Evolutionary conservation across 495 filamentous ascomycete species (phyloP), one percentile per base, ranked within the genome.

Genomic region (Penicillium bovifimosum): DNA sequence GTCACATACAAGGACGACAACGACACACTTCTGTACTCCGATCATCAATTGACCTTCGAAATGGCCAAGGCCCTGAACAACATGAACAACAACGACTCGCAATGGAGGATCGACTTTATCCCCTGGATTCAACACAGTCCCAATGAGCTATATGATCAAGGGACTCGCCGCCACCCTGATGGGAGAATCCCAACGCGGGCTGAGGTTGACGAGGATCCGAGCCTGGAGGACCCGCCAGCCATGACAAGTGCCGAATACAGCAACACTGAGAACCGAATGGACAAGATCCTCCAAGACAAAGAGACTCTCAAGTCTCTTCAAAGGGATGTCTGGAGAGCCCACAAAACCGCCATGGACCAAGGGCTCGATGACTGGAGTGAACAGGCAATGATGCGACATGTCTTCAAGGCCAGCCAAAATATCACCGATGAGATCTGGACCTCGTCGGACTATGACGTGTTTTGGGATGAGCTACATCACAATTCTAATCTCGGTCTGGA

Each of bases 21-120:
- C 47, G 71, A 79, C 65, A 75, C 71, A 6, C 60, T 79, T 26
- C 63, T 73, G 39, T 75, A 78, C 45, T 67, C 69, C 7, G 79
- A 82, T 59, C 79, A 83, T 59, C 72, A 76, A 53, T 65, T 83
- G 58, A 73, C 82, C 0, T 86, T 83, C 59, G 77, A 83, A 61
- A 72, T 85, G 27, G 82, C 73, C 9, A 71, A 68, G 0, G 63
- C 74, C 47, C 66, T 85, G 61, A 85, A 86, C 59, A 56, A 61
- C 10, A 64, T 82, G 49, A 84, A 86, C 64, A 63, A 61, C 5
- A 58, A 76, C 53, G 53, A 76, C 36, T 64, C 72, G 26, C 64
- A 73, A 31, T 71, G 76, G 43, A 72, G 65, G 29, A 76, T 87
- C 20, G 76, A 85, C 29, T 87, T 86, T 49, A 84, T 86, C 38